Conservation (phyloP, 176 grass and related monocot genomes). For the Coix lacrymajobi region DNA sequence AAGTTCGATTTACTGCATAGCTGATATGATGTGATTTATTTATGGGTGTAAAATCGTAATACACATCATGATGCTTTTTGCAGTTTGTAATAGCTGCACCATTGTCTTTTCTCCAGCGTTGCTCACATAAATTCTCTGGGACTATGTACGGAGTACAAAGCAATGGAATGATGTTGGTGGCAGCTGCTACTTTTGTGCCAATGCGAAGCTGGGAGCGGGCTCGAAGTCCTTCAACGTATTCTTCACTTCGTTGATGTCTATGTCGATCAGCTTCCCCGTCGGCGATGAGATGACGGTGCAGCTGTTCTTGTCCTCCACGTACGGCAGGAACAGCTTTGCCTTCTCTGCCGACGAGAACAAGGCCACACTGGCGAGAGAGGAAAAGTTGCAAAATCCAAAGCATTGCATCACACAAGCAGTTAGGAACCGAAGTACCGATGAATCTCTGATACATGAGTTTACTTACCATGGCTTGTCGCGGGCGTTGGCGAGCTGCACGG, state of each 20-base stretch:
- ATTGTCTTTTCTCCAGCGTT: background rate
- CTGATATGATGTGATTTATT: conserved; percentile 11
- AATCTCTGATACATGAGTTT: background rate
- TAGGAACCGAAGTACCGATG: background rate
- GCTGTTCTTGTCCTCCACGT: conserved; percentile 41
- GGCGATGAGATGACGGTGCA: conserved; percentile 54
- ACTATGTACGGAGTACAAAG: conserved; percentile 9
- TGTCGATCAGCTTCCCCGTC: conserved; percentile 62
- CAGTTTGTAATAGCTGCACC: background rate
- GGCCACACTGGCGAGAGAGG: conserved; percentile 45
- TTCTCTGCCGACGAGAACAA: conserved; percentile 77
- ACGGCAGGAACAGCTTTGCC: conserved; percentile 64
- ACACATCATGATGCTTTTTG: background rate
- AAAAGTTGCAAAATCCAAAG: background rate
- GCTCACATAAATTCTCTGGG: background rate
- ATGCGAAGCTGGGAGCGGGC: conserved; percentile 51
- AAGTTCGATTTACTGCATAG: conserved; percentile 24
- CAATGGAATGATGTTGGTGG: background rate
- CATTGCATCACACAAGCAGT: background rate
- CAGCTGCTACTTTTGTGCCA: conserved; percentile 11
- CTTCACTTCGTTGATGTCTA: conserved; percentile 64
- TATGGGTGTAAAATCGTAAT: background rate
- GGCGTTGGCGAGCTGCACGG: conserved; percentile 75
- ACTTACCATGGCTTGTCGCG: conserved; percentile 67
- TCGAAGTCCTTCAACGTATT: conserved; percentile 44